Evolutionary conservation across 2,329 filamentous ascomycete species (phyloP), one percentile per base, ranked within the genome.

Genomic region (Claviceps arundinis): DNA sequence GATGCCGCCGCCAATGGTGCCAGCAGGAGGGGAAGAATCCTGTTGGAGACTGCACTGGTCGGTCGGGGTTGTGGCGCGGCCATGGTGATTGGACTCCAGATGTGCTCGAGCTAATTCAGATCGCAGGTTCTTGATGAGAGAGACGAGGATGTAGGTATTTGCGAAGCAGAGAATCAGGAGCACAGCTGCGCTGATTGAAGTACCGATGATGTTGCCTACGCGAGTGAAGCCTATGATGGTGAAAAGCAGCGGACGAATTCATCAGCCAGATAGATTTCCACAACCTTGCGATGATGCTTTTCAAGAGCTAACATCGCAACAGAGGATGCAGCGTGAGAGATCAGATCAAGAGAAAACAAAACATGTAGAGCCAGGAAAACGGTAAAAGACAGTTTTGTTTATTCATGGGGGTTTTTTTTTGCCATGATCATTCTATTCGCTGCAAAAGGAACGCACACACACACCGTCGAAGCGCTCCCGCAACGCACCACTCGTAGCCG

Each of bases 201-300:
- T 94, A 9, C 93, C 93, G 52, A 97, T 84, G 54, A 97, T 93
- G 37, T 87, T 87, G 4, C 93, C 93, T 2, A 96, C 75, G 22
- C 77, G 79, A 54, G 82, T 78, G 63, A 96, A 96, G 34, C 77
- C 50, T 52, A n/a, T 30, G 14, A 34, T 11, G 2, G 2, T 9
- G n/a, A 34, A 19, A 22, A 42, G 30, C 9, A 34, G 30, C 3
- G 30, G 30, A 34, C 30, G 9, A 9, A 34, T 34, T 11, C 30
- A 34, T 34, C 30, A 11, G 30, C 30, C 9, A 11, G 30, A 19
- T 11, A 26, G 22, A n/a, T 30, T 19, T n/a, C 9, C 16, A 37
- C 41, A 22, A 37, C 30, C 26, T 30, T 30, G 30, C 30, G 30
- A 11, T 34, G 30, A 11, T 34, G 30, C 30, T 30, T 30, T 30